Evolutionary conservation across 768 basidiomycete species (phyloP).

Genomic region (Naganishia onofrii): DNA sequence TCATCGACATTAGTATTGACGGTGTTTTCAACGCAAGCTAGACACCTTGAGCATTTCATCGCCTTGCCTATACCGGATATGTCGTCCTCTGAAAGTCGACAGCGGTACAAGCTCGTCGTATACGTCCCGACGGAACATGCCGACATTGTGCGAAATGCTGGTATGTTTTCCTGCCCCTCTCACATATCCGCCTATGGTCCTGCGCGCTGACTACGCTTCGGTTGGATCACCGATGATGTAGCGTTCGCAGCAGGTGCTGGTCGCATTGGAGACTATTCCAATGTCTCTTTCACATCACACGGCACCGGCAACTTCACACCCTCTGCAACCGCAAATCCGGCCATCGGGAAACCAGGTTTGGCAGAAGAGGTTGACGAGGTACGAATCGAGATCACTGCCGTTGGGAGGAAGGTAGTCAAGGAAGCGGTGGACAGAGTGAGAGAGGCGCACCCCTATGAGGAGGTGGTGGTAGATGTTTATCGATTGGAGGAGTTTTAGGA

Average conservation of each 20-base stretch:
- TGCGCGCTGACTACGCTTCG: background rate
- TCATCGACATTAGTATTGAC: too few relatives aligned
- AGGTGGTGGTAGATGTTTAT: conserved; percentile 8
- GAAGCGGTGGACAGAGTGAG: background rate
- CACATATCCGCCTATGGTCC: background rate
- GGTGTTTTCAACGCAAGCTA: too few relatives aligned
- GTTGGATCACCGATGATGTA: background rate
- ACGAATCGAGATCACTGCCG: background rate
- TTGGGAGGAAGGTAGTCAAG: background rate
- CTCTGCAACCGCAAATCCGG: background rate
- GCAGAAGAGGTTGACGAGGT: conserved; percentile 6
- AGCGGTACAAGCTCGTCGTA: conserved; percentile 11
- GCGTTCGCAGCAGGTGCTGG: conserved; percentile 6
- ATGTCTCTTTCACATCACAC: background rate
- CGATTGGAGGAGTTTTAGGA: conserved; percentile 17
- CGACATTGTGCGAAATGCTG: background rate
- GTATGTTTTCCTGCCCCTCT: background rate
- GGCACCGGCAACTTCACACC: background rate
- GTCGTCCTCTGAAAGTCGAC: background rate
- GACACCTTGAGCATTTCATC: too few relatives aligned
- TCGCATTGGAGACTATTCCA: background rate
- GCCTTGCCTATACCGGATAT: too few relatives aligned
- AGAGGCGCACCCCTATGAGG: conserved; percentile 7
- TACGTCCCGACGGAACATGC: conserved; percentile 6
- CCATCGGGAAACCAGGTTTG: background rate